Conservation (phyloP, 2,329 filamentous ascomycete genomes). For the Curvularia sp. region DNA sequence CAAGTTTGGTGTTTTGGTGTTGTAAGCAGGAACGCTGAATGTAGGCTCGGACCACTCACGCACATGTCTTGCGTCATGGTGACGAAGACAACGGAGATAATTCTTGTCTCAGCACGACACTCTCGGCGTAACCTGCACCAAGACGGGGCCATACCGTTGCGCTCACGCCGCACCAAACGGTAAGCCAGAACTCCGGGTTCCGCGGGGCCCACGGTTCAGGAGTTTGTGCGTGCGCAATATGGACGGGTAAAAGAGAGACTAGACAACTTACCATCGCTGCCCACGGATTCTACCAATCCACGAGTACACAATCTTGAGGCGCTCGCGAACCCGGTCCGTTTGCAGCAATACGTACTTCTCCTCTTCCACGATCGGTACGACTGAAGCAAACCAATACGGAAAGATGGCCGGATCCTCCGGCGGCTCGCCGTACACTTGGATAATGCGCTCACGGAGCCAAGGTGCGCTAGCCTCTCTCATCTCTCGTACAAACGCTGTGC, state of each 20-base stretch:
- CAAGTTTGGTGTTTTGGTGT: background rate
- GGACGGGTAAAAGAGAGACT: conserved; percentile 2
- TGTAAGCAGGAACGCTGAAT: conserved; percentile 1
- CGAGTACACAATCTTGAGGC: conserved; percentile 80
- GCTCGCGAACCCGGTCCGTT: conserved; percentile 77
- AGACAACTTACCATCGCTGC: conserved; percentile 69
- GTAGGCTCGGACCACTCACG: conserved; percentile 10
- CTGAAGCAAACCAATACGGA: conserved; percentile 89
- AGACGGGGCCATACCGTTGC: conserved; percentile 21
- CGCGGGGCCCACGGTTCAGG: conserved; percentile 10
- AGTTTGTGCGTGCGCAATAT: background rate
- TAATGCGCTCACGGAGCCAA: conserved; percentile 77
- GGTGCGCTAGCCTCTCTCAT: conserved; percentile 73
- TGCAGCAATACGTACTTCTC: conserved; percentile 80
- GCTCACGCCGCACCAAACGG: conserved; percentile 4
- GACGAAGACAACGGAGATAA: conserved; percentile 8
- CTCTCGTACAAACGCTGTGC: conserved; percentile 70
- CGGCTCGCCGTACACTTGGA: conserved; percentile 77
- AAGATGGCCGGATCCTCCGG: conserved; percentile 79
- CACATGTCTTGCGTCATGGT: conserved; percentile 18
- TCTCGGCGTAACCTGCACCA: conserved; percentile 7
- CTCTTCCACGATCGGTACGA: conserved; percentile 76
- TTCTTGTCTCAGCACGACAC: conserved; percentile 6
- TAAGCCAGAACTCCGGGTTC: conserved; percentile 1
- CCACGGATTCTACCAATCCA: conserved; percentile 80